A percentile compares a stretch with the other conserved stretches of the same genome.
phyloP scores from a whole-genome alignment of 202 grass and related monocot species.

The Alloteropsis angusta region DNA sequence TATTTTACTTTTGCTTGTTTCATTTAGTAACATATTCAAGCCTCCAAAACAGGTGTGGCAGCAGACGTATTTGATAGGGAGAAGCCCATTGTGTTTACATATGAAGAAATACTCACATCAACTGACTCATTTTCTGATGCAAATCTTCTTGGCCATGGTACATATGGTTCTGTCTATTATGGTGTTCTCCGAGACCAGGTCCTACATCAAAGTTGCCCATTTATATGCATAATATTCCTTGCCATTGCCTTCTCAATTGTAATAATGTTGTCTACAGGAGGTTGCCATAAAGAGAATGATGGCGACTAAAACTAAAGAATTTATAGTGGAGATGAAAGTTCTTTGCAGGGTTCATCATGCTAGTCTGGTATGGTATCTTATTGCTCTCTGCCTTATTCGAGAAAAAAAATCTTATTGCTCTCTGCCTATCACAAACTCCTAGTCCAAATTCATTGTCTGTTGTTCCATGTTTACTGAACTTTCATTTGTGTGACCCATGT shows the following conservation, averaged over 20 bases:
- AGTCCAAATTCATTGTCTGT: neutral
- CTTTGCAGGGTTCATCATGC: conserved; percentile 98
- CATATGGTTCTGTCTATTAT: conserved; percentile 96
- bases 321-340: conserved; percentile 94
- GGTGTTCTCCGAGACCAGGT: conserved; percentile 96
- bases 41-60: conserved; percentile 45
- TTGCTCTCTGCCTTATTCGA: neutral
- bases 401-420: conserved; percentile 21
- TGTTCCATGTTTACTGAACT: conserved; percentile 31
- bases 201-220: neutral
- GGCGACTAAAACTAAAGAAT: conserved; percentile 94
- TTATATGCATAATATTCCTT: conserved; percentile 18
- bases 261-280: conserved; percentile 54
- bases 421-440: neutral
- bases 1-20: conserved; percentile 1
- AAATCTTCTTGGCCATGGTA: conserved; percentile 94
- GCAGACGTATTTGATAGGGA: conserved; percentile 84
- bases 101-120: conserved; percentile 75
- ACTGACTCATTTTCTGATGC: conserved; percentile 93
- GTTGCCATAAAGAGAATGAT: conserved; percentile 99
- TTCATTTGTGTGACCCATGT: conserved; percentile 44
- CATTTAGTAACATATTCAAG: neutral
- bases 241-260: neutral
- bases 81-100: conserved; percentile 71
- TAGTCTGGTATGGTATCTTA: conserved; percentile 70